These are phyloP conservation scores for Trichoderma cornu-damae DNA, from an alignment of 2,329 filamentous ascomycete species.

Conservation along the genomic window DNA sequence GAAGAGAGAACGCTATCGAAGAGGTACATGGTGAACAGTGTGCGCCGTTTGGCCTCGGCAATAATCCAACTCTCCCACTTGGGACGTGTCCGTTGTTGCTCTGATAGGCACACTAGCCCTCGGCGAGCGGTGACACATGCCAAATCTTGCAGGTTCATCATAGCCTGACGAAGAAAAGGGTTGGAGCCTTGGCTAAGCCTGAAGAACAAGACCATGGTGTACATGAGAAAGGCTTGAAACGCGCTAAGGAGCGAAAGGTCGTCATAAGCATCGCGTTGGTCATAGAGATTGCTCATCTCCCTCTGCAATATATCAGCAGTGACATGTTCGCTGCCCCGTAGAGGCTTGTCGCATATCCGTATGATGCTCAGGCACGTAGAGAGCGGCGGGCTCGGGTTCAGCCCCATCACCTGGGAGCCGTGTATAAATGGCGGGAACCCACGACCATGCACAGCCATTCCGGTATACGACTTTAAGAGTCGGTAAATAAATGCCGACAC, in stretches of 20 bases:
- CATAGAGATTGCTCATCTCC: constrained; percentile 41
- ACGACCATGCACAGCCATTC: constrained; percentile 34
- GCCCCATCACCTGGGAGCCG: constrained; percentile 30
- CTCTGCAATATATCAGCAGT: constrained; percentile 34
- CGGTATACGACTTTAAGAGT: constrained; percentile 42
- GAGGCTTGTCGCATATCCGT: constrained; percentile 36
- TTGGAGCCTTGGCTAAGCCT: constrained; percentile 24
- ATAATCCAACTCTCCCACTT: constrained; percentile 51
- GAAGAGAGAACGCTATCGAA: constrained; percentile 46
- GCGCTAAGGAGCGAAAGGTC: constrained; percentile 34
- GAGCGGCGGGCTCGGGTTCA: constrained; percentile 30
- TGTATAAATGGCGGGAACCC: constrained; percentile 43
- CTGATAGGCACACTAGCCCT: constrained; percentile 42
- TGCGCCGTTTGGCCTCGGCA: constrained; percentile 48
- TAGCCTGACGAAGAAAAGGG: constrained; percentile 37
- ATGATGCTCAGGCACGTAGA: constrained; percentile 39
- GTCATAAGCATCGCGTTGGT: constrained; percentile 25
- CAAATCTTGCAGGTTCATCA: constrained; percentile 48
- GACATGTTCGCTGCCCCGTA: constrained; percentile 31
- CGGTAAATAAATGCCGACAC: constrained; percentile 38
- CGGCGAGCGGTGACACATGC: constrained; percentile 37
- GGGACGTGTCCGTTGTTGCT: constrained; percentile 37
- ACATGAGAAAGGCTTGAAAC: constrained; percentile 52
- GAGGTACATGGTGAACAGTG: constrained; percentile 48
- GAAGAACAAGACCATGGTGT: constrained; percentile 46